These are phyloP conservation scores for Jatropha podagrica DNA, from an alignment of 441 rosid species.

Conservation along the genomic window DNA sequence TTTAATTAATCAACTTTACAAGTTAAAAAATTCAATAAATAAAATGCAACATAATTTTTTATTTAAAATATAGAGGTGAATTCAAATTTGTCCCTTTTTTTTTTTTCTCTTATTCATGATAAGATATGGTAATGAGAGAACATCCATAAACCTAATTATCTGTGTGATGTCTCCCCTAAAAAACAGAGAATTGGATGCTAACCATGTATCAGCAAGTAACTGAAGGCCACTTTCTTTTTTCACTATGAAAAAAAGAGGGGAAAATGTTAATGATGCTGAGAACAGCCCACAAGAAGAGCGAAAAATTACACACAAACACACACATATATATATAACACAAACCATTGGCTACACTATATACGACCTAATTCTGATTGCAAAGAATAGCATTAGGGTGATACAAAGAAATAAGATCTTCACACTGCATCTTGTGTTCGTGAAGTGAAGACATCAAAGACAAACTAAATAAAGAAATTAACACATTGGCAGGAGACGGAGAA, in stretches of 20 bases:
- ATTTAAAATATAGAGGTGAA: no score
- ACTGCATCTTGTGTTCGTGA: background rate
- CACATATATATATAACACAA: background rate
- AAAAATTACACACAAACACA: background rate
- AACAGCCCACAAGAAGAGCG: background rate
- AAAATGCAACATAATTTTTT: no score
- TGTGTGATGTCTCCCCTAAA: no score
- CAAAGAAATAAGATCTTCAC: background rate
- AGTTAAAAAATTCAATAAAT: no score
- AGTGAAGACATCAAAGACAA: background rate
- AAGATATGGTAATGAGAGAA: no score
- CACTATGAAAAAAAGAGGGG: background rate
- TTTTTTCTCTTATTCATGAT: no score
- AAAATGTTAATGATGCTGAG: background rate
- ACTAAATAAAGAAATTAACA: background rate
- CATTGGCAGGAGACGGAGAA: background rate
- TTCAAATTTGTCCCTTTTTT: no score
- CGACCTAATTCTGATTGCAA: background rate
- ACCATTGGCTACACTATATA: slow-evolving; percentile 8
- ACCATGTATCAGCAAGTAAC: background rate
- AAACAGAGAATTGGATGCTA: background rate
- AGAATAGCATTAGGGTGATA: background rate
- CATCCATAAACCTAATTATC: no score
- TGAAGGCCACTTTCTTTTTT: background rate
- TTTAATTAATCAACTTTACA: no score